Base-by-base conservation (phyloP, 2,329 filamentous ascomycete species). In the Colletotrichum horii region DNA sequence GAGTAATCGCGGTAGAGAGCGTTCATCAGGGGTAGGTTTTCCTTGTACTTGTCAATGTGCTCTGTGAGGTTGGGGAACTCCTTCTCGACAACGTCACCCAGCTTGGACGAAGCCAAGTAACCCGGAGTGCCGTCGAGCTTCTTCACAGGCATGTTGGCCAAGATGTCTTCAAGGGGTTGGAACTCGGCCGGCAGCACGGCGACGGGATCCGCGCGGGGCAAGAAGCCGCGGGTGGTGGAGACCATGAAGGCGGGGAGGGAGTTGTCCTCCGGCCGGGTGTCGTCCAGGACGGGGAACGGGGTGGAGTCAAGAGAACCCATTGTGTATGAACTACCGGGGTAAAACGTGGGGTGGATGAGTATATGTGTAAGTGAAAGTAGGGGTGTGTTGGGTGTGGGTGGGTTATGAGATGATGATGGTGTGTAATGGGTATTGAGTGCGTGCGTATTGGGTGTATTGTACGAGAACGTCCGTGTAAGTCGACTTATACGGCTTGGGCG, bases 1-100 rank as follows among this genome's bases (percentile, higher is more conserved):
- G 94, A 94, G 84, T 98, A 98, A 86, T 98, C 96, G 24, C 96
- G 91, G 84, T 98, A 98, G 64, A 97, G 87, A 38, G 96, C 96
- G 80, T 96, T 97, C 88, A 97, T 92, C 75, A 95, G 86, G 19
- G 94, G 93, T 52, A 96, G 89, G 84, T 98, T 93, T 76, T 93
- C 87, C 79, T 90, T 88, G 79, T 94, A 93, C 84, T 92, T 91
- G 80, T 97, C 93, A 73, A 98, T 90, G 78, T 91, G 89, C 7
- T 88, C 88, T 1, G 94, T 94, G 64, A 98, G 88, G 83, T 98
- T 94, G 19, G 95, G 94, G 64, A 98, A 90, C 77, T 93, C 92
- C n/a, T 87, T 87, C 77, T 93, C 86, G 61, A 98, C 92, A n/a
- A 92, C 91, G 52, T 93, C 92, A 16, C 96, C 96, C 16, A 98